Evolutionary conservation across 495 filamentous ascomycete genomes (phyloP), one percentile per base, ranked within the genome.

Genomic region (Patellaria atrata): DNA sequence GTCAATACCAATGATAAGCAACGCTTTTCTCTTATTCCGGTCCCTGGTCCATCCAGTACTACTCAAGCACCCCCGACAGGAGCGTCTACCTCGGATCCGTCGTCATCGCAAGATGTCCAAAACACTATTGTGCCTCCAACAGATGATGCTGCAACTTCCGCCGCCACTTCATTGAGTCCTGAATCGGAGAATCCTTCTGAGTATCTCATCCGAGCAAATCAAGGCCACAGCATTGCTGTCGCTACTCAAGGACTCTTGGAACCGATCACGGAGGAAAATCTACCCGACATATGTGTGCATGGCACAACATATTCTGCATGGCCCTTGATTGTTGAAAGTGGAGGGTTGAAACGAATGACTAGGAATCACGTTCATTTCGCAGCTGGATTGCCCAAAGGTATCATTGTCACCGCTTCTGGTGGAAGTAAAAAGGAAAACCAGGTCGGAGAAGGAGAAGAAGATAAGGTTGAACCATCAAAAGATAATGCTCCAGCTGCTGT

Each of bases 141-240:
- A 29, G 23, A 22, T 37, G 37, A 38, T 27, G 30, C 45, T 20
- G 31, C 23, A 18, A 30, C 38, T 16, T 16, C 33, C 6, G 27
- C 31, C 18, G 34, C 45, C 3, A 31, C n/a, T n/a, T n/a, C n/a
- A n/a, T n/a, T n/a, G 14, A 29, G 30, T 21, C 37, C 24, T 13
- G 51, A 42, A 22, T 33, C 23, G 10, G 56, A 55, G 7, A 59
- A 77, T 24, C 71, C 81, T 0, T 52, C 67, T 1, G 60, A 80
- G 52, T 96, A 72, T 63, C 62, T 92, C 10, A 93, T 97, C 62
- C 85, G 89, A 50, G 89, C 89, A 1, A 89, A 82, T 42, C 89
- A 97, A 60, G 89, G 89, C 30, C 89, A 94, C 61, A 70, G 63
- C 47, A 71, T 85, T 53, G 64, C 62, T 30, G 58, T 97, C 27